Conservation (phyloP, 2,329 filamentous ascomycete genomes). For the Cadophora malorum region DNA sequence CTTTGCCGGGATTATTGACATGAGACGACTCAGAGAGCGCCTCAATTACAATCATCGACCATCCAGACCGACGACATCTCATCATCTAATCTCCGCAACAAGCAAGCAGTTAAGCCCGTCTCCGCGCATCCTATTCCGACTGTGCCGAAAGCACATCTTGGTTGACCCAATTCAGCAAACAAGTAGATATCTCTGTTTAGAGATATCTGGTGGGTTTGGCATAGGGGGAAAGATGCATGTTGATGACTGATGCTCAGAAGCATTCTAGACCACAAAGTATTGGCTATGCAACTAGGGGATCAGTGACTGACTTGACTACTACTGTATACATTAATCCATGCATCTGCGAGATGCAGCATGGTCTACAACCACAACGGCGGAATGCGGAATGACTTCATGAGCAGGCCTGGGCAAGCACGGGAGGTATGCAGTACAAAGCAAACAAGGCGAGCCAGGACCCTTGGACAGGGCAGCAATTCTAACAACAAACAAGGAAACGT, state of each 20-base stretch:
- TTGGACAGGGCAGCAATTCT: background rate
- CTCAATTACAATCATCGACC: background rate
- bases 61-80: conserved; percentile 1
- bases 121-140: background rate
- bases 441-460: conserved; percentile 12
- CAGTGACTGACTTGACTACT: background rate
- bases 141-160: background rate
- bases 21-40: background rate
- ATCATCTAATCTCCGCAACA: background rate
- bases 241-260: conserved; percentile 4
- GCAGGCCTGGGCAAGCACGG: background rate
- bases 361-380: background rate
- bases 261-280: background rate
- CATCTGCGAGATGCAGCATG: background rate
- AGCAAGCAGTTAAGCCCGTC: background rate
- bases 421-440: background rate
- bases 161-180: background rate
- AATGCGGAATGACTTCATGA: conserved; percentile 18
- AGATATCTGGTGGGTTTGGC: background rate
- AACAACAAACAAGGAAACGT: background rate
- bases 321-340: background rate
- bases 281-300: background rate
- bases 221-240: background rate
- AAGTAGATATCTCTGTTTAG: background rate
- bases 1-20: background rate